These are phyloP conservation scores for Scedosporium dehoogii DNA, from an alignment of 2,329 filamentous ascomycete species.

Conservation along the genomic window DNA sequence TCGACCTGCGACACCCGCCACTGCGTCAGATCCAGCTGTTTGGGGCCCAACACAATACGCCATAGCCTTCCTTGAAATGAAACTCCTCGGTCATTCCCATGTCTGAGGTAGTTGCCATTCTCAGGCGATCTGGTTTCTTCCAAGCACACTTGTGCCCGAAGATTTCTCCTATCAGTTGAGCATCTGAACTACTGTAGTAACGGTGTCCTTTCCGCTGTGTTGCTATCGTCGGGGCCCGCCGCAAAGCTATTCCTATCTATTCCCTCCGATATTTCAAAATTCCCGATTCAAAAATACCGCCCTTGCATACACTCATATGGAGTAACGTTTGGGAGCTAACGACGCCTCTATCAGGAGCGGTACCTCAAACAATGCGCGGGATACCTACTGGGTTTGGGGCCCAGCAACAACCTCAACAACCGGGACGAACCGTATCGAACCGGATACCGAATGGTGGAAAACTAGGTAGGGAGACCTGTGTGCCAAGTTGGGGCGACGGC, in stretches of 20 bases:
- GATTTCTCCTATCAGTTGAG: no score
- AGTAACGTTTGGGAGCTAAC: slow-evolving; percentile 11
- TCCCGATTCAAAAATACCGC: neutral
- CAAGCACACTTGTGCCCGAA: neutral
- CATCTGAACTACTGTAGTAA: neutral
- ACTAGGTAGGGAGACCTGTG: slow-evolving; percentile 37
- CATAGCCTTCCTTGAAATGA: neutral
- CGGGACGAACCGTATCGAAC: slow-evolving; percentile 42
- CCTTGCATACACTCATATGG: slow-evolving; percentile 10
- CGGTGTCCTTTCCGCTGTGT: neutral
- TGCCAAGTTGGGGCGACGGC: neutral
- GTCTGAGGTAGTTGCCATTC: neutral
- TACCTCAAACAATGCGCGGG: slow-evolving; percentile 52
- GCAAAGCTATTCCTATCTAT: neutral
- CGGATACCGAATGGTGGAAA: slow-evolving; percentile 54
- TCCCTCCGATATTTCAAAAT: neutral
- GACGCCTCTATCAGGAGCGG: slow-evolving; percentile 9
- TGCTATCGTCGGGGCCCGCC: neutral
- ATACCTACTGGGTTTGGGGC: slow-evolving; percentile 50
- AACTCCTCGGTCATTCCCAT: neutral
- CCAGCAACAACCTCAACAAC: slow-evolving; percentile 47
- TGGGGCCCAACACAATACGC: neutral
- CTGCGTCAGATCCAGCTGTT: slow-evolving; percentile 14
- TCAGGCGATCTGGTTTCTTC: neutral
- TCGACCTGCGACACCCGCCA: slow-evolving; percentile 10